phyloP scores from a whole-genome alignment of 1,139 yeast species.

The Yamadazyma songkhlaensis region DNA sequence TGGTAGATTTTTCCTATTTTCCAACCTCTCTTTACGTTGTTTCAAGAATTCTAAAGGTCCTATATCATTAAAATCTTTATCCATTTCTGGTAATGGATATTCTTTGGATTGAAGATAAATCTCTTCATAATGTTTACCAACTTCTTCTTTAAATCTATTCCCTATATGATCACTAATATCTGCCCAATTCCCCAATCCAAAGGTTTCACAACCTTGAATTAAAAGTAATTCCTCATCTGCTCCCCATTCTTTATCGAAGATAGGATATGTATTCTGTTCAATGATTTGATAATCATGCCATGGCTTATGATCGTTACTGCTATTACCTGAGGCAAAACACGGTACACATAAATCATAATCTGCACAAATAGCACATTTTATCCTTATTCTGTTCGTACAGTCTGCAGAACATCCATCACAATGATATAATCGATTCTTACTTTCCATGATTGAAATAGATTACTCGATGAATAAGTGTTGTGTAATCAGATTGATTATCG shows the following conservation, averaged over 20 bases:
- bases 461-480: too few species aligned
- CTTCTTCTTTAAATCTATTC: constrained; percentile 88
- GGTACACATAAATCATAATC: constrained; percentile 97
- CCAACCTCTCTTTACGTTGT: constrained; percentile 68
- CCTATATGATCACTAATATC: constrained; percentile 96
- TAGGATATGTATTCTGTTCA: constrained; percentile 94
- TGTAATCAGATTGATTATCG: too few species aligned
- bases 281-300: constrained; percentile 90
- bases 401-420: constrained; percentile 96
- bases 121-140: constrained; percentile 72
- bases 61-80: constrained; percentile 57
- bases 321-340: constrained; percentile 83
- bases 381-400: constrained; percentile 87
- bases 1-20: constrained; percentile 63
- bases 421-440: constrained; percentile 59
- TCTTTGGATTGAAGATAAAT: constrained; percentile 65
- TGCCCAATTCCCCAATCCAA: constrained; percentile 96
- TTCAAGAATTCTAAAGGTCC: constrained; percentile 69
- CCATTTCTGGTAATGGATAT: constrained; percentile 83
- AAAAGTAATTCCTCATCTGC: constrained; percentile 93
- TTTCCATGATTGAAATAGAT: constrained; percentile 18
- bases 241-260: constrained; percentile 91
- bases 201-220: constrained; percentile 87
- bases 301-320: constrained; percentile 86
- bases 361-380: constrained; percentile 86